phyloP scores from a whole-genome alignment of 2,329 filamentous ascomycete genomes.

The Arthrinium phaeospermum region DNA sequence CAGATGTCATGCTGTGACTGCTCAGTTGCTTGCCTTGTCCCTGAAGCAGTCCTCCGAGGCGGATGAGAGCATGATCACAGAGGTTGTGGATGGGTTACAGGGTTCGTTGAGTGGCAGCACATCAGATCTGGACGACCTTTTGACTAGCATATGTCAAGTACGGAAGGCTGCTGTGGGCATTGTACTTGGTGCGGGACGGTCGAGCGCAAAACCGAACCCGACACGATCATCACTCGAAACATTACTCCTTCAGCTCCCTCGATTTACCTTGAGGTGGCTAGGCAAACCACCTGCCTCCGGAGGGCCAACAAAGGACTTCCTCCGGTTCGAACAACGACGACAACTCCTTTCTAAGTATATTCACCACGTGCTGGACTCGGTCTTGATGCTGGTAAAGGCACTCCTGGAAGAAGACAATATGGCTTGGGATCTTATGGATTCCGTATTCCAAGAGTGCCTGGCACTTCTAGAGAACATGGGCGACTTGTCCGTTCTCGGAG shows the following conservation, averaged over 20 bases:
- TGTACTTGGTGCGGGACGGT: constrained; percentile 40
- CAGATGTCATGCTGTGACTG: constrained; percentile 56
- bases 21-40: constrained; percentile 60
- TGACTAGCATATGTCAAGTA: constrained; percentile 60
- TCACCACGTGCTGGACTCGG: constrained; percentile 64
- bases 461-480: constrained; percentile 59
- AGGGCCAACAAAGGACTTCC: constrained; percentile 59
- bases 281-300: constrained; percentile 60
- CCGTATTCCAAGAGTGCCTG: constrained; percentile 61
- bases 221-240: constrained; percentile 53
- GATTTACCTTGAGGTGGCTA: constrained; percentile 66
- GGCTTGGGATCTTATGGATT: constrained; percentile 62
- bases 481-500: constrained; percentile 37
- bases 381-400: constrained; percentile 60
- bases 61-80: constrained; percentile 49
- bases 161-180: constrained; percentile 60
- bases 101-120: constrained; percentile 64
- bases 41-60: constrained; percentile 51
- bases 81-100: constrained; percentile 61
- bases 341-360: constrained; percentile 58
- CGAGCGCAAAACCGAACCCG: constrained; percentile 24
- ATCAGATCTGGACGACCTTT: constrained; percentile 64
- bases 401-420: constrained; percentile 54
- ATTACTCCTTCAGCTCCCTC: constrained; percentile 63
- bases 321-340: constrained; percentile 67